A percentile compares a stretch with the other conserved stretches of the same genome.
phyloP scores from a whole-genome alignment of 306 rosid genomes.

The Cicer pinnatifidum region DNA sequence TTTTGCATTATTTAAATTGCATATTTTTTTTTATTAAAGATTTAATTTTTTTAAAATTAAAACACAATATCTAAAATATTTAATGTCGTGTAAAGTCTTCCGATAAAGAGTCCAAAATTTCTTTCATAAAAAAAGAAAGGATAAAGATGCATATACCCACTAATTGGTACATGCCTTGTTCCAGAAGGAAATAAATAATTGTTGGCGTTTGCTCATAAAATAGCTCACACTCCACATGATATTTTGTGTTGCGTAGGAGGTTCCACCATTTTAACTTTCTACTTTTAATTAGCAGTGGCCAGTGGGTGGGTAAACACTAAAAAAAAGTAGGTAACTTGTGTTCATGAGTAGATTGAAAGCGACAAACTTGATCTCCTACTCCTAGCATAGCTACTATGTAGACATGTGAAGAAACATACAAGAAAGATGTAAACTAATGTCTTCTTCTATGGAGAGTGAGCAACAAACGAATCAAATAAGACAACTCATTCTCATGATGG shows the following conservation, averaged over 20 bases:
- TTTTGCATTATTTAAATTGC: no score
- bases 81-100: no score
- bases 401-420: background rate
- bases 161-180: background rate
- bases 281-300: no score
- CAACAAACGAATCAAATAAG: background rate
- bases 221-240: background rate
- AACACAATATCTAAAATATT: no score
- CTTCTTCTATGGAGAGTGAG: slow-evolving; percentile 7
- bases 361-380: slow-evolving; percentile 10
- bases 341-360: background rate
- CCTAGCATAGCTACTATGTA: background rate
- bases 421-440: background rate
- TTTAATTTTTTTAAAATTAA: no score
- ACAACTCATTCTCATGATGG: background rate
- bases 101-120: no score
- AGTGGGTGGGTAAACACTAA: no score
- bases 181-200: background rate
- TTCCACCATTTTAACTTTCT: no score
- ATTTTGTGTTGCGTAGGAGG: background rate
- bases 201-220: background rate
- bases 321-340: background rate
- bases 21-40: no score
- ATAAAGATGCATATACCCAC: no score
- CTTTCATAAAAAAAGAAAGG: no score